Evolutionary conservation across 768 basidiomycete genomes (phyloP).

Genomic region (Agaricus blazei): DNA sequence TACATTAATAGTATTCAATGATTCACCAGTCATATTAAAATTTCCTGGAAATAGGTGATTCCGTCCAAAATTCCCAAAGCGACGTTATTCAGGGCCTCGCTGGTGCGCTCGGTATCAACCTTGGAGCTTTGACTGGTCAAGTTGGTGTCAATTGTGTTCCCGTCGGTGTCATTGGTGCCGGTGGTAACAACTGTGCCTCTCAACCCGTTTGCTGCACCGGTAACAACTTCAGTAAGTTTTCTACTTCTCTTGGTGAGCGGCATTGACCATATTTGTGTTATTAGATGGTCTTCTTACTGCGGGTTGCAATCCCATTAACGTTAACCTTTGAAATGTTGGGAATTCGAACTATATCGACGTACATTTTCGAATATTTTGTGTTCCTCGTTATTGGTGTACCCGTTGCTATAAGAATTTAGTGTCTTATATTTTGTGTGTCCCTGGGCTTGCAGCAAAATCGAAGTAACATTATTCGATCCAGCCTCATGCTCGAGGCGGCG

Average conservation of each 20-base stretch:
- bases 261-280: neutral
- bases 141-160: constrained; percentile 10
- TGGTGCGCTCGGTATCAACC: constrained; percentile 3
- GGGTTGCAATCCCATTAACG: constrained; percentile 11
- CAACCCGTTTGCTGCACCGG: constrained; percentile 6
- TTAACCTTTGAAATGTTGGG: neutral
- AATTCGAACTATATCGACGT: too few relatives aligned
- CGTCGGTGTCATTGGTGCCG: constrained; percentile 1
- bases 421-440: too few relatives aligned
- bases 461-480: too few relatives aligned
- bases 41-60: neutral
- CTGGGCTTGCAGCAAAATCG: too few relatives aligned
- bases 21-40: neutral
- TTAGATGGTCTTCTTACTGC: constrained; percentile 5
- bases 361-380: too few relatives aligned
- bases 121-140: constrained; percentile 1
- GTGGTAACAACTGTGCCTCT: constrained; percentile 8
- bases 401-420: too few relatives aligned
- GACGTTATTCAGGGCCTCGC: neutral
- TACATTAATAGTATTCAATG: neutral
- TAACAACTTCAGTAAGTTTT: constrained; percentile 8
- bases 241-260: too few relatives aligned
- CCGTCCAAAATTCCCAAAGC: neutral
- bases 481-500: too few relatives aligned
- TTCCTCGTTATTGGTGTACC: too few relatives aligned